phyloP scores from a whole-genome alignment of 2,329 filamentous ascomycete species.

The Sordariomycetes sp. region DNA sequence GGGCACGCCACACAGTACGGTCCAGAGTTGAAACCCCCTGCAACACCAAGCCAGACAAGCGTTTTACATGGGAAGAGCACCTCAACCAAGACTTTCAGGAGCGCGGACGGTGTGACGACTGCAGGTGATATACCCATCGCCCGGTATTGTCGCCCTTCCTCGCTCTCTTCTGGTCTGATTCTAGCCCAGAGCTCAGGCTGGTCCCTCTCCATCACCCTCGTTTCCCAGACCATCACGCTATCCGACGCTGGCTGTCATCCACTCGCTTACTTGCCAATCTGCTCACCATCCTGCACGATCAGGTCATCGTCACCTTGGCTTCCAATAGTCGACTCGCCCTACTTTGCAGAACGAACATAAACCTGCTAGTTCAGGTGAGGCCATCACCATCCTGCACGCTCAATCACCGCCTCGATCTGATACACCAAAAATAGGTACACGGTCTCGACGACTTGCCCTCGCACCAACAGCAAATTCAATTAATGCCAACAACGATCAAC shows the following conservation, averaged over 20 bases:
- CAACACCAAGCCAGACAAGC: neutral
- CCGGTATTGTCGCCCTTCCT: neutral
- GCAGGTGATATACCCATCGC: constrained; percentile 3
- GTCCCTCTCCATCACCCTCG: neutral
- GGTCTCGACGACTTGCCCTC: too few species aligned
- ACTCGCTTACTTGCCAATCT: constrained; percentile 2
- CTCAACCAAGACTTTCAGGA: neutral
- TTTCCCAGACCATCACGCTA: neutral
- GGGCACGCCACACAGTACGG: neutral
- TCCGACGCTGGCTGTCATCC: constrained; percentile 2
- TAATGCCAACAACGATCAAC: too few species aligned
- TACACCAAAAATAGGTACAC: constrained; percentile 1
- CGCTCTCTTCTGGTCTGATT: neutral
- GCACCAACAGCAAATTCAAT: too few species aligned
- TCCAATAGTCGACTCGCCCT: constrained; percentile 1
- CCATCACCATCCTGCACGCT: neutral
- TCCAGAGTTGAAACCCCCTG: neutral
- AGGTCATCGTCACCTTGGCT: constrained; percentile 3
- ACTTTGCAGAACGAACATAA: neutral
- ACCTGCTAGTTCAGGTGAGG: neutral
- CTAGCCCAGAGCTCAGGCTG: constrained; percentile 2
- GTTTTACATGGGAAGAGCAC: neutral
- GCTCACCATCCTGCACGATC: neutral
- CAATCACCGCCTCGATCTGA: neutral
- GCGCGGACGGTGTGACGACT: neutral